phyloP scores from a whole-genome alignment of 257 asterid genomes.

The Paraleonurus japonicus region DNA sequence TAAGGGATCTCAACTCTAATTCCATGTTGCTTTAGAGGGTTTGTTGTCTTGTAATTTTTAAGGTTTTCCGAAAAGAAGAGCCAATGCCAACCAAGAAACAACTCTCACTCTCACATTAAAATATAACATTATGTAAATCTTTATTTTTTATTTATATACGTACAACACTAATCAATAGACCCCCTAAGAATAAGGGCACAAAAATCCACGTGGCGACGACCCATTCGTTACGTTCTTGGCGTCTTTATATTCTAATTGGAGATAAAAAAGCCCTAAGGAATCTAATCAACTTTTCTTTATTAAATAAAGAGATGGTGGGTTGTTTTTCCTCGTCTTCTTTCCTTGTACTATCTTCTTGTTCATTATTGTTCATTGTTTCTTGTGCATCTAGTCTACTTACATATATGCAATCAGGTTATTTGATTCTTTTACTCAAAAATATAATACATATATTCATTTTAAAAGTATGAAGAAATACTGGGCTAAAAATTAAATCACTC shows the following conservation, averaged over 20 bases:
- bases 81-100: conserved; percentile 57
- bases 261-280: conserved; percentile 36
- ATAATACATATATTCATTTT: background rate
- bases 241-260: conserved; percentile 31
- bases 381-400: conserved; percentile 19
- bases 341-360: conserved; percentile 34
- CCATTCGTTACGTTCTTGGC: conserved; percentile 37
- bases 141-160: conserved; percentile 16
- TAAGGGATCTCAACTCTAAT: conserved; percentile 39
- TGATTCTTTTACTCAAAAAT: background rate
- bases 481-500: background rate
- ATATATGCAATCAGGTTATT: background rate
- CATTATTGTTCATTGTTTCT: conserved; percentile 35
- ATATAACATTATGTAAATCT: background rate
- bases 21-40: conserved; percentile 43
- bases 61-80: conserved; percentile 51
- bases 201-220: conserved; percentile 28
- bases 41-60: conserved; percentile 19
- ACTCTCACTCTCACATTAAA: conserved; percentile 33
- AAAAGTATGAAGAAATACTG: background rate
- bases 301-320: conserved; percentile 20
- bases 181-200: conserved; percentile 21
- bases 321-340: conserved; percentile 51
- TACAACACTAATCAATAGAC: conserved; percentile 40
- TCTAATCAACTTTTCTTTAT: conserved; percentile 42